These are phyloP conservation scores for Ceratocystiopsis sp. DNA, from an alignment of 2,329 filamentous ascomycete genomes.

Conservation along the genomic window DNA sequence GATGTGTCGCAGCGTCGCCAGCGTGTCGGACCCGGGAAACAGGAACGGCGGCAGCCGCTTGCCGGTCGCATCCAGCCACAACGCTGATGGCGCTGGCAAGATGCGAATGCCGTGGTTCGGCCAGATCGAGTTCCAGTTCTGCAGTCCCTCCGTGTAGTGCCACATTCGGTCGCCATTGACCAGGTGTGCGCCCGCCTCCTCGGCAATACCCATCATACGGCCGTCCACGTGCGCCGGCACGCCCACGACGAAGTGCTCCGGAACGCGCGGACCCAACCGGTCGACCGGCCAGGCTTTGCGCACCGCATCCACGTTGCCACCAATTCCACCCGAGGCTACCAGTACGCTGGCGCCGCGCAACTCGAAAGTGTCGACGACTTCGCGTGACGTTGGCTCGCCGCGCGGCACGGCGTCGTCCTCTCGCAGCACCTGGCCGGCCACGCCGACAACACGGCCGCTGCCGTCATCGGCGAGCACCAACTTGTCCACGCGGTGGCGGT, in stretches of 20 bases:
- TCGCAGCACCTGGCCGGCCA: constrained; percentile 35
- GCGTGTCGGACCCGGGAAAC: constrained; percentile 39
- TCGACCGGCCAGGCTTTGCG: constrained; percentile 40
- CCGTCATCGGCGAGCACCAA: constrained; percentile 29
- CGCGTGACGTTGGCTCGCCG: constrained; percentile 34
- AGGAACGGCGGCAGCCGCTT: constrained; percentile 38
- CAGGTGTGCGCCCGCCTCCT: constrained; percentile 32
- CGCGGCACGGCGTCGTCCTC: constrained; percentile 27
- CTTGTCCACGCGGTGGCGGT: constrained; percentile 39
- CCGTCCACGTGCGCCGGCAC: constrained; percentile 49
- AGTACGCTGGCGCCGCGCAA: constrained; percentile 34
- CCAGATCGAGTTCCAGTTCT: constrained; percentile 48
- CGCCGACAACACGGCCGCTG: constrained; percentile 32
- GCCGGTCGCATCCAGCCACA: constrained; percentile 45
- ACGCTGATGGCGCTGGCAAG: constrained; percentile 40
- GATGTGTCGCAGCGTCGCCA: constrained; percentile 40
- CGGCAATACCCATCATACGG: constrained; percentile 40
- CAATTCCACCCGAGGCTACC: constrained; percentile 41
- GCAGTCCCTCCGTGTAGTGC: constrained; percentile 47
- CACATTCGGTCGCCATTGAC: constrained; percentile 49
- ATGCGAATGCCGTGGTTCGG: constrained; percentile 42
- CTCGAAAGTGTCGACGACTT: constrained; percentile 33
- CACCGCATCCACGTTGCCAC: constrained; percentile 43
- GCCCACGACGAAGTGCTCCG: constrained; percentile 38
- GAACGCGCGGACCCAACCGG: constrained; percentile 36